phyloP scores from a whole-genome alignment of 2,329 filamentous ascomycete species.

The Huntiella bhutanensis region DNA sequence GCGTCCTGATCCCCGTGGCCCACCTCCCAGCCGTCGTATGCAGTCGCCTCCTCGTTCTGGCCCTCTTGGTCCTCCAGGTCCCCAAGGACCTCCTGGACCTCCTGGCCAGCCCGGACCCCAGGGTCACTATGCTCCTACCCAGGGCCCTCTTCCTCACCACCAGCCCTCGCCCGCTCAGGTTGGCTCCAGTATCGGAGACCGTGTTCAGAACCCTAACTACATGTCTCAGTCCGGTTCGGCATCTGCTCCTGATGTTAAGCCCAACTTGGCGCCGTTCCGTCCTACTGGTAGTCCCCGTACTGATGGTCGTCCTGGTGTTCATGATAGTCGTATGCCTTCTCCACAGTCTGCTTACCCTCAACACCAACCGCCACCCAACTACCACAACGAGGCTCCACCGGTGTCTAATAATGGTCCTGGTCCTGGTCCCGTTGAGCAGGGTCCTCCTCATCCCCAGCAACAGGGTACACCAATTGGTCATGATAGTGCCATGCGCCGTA shows the following conservation, averaged over 20 bases:
- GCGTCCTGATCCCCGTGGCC: slow-evolving; percentile 15
- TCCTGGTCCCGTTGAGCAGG: slow-evolving; percentile 29
- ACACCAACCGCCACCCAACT: slow-evolving; percentile 39
- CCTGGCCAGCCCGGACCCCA: slow-evolving; percentile 30
- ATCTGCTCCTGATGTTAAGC: slow-evolving; percentile 11
- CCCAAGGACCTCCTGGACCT: background rate
- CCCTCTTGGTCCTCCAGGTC: slow-evolving; percentile 17
- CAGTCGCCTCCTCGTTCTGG: slow-evolving; percentile 5
- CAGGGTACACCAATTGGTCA: slow-evolving; percentile 31
- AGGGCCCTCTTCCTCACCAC: slow-evolving; percentile 15
- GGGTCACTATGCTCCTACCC: slow-evolving; percentile 23
- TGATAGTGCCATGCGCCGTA: slow-evolving; percentile 42
- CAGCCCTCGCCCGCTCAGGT: slow-evolving; percentile 18
- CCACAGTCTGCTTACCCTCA: slow-evolving; percentile 72
- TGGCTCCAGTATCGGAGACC: slow-evolving; percentile 19
- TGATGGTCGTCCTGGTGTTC: slow-evolving; percentile 61
- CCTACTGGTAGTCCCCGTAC: slow-evolving; percentile 57
- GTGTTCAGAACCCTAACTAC: slow-evolving; percentile 42
- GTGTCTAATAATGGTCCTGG: slow-evolving; percentile 19
- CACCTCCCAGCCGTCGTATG: slow-evolving; percentile 27
- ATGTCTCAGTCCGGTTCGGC: slow-evolving; percentile 27
- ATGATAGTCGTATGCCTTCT: slow-evolving; percentile 79
- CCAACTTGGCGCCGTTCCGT: slow-evolving; percentile 44
- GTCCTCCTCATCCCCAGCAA: slow-evolving; percentile 31
- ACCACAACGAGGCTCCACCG: slow-evolving; percentile 41